These are phyloP conservation scores for Suillus brevipes DNA, from an alignment of 768 basidiomycete species.

Conservation along the genomic window DNA sequence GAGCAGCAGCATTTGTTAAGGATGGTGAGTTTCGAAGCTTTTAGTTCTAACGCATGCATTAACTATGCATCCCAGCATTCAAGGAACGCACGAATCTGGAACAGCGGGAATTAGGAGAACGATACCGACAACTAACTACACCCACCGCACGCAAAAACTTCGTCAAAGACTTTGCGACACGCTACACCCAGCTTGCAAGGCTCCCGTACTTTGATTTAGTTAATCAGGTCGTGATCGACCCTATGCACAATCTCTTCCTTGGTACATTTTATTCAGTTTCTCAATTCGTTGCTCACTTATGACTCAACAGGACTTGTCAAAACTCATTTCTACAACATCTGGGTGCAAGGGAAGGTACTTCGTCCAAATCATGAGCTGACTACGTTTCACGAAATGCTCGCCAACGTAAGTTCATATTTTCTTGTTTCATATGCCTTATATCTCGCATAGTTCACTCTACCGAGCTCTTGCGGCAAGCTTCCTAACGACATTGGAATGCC, in stretches of 20 bases:
- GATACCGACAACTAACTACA: background rate
- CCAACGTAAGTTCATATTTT: background rate
- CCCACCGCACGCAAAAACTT: background rate
- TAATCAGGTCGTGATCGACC: conserved; percentile 30
- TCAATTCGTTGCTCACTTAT: background rate
- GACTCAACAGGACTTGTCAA: conserved; percentile 19
- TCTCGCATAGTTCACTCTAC: background rate
- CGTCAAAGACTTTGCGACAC: conserved; percentile 6
- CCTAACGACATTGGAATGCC: conserved; percentile 32
- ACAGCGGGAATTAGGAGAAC: background rate
- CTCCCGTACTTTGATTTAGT: conserved; percentile 38
- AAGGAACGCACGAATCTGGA: background rate
- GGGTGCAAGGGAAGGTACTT: conserved; percentile 24
- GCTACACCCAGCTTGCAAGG: conserved; percentile 20
- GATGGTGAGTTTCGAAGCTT: conserved; percentile 13
- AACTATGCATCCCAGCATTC: background rate
- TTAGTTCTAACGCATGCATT: background rate
- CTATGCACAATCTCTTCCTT: conserved; percentile 39
- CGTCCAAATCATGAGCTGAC: conserved; percentile 1
- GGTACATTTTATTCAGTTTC: conserved; percentile 15
- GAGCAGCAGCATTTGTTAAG: conserved; percentile 19
- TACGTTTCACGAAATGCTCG: background rate
- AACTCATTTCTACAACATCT: conserved; percentile 31
- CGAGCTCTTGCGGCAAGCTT: conserved; percentile 12
- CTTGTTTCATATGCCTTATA: background rate